A percentile compares a stretch with the other conserved stretches of the same genome.
These are phyloP conservation scores for Cercospora janseana DNA, from an alignment of 2,329 filamentous ascomycete species.

Conservation along the genomic window DNA sequence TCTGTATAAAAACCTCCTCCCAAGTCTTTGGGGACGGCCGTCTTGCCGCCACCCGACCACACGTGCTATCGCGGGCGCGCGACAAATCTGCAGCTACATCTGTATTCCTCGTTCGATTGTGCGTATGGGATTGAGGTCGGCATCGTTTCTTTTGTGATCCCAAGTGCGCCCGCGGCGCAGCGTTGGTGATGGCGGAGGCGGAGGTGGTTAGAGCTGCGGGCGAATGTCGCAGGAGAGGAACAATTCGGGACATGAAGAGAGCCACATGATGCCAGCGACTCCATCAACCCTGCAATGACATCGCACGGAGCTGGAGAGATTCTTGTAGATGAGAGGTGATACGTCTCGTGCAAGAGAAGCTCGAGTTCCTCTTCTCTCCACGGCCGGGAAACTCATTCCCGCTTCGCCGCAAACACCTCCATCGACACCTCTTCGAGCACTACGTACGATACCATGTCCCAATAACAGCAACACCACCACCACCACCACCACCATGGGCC, in stretches of 20 bases:
- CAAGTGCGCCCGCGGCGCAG: no score
- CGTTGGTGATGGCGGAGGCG: conserved; percentile 13
- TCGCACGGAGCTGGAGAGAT: conserved; percentile 10
- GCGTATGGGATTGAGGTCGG: background rate
- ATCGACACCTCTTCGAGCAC: background rate
- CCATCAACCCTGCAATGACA: conserved; percentile 27
- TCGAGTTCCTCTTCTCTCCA: background rate
- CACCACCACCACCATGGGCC: conserved; percentile 45
- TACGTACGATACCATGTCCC: conserved; percentile 1
- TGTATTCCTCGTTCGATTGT: background rate
- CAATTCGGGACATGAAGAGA: conserved; percentile 63
- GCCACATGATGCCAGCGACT: conserved; percentile 49
- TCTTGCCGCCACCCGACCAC: background rate
- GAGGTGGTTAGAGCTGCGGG: conserved; percentile 32
- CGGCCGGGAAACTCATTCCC: background rate
- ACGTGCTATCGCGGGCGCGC: conserved; percentile 23
- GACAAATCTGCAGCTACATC: conserved; percentile 6
- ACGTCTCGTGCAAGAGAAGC: background rate
- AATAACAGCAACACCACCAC: conserved; percentile 8
- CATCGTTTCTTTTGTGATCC: no score
- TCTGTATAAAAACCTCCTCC: conserved; percentile 55
- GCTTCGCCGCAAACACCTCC: conserved; percentile 8
- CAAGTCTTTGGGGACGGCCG: conserved; percentile 37
- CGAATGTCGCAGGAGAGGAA: conserved; percentile 54
- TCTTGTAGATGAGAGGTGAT: background rate